phyloP scores from a whole-genome alignment of 176 grass and related monocot genomes.

The Urochloa ruziziensis region DNA sequence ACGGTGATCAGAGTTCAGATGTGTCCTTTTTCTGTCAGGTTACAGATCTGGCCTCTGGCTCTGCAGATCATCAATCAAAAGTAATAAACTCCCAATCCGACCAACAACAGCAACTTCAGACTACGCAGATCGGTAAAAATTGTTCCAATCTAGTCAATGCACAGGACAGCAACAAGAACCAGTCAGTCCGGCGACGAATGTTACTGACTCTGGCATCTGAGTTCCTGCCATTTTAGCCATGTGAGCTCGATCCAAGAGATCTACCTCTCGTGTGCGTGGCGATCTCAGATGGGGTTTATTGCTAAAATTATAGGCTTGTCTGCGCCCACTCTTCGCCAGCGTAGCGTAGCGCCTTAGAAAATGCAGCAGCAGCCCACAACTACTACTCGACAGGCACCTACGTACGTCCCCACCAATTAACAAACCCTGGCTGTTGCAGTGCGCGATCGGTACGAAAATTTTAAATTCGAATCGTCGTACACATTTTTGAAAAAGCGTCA shows the following conservation, averaged over 20 bases:
- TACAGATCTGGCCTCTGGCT: background rate
- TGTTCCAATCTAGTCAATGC: background rate
- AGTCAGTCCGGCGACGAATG: background rate
- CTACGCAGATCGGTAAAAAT: background rate
- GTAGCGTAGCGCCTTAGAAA: background rate
- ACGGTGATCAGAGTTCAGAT: background rate
- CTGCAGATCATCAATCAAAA: background rate
- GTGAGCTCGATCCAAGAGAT: background rate
- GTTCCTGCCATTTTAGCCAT: background rate
- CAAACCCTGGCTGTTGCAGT: background rate
- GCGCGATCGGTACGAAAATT: background rate
- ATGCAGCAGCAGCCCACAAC: background rate
- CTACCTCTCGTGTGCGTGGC: background rate
- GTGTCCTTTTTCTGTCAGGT: background rate
- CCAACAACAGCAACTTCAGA: no score
- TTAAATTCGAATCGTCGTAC: background rate
- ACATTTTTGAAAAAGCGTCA: background rate
- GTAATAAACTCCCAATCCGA: background rate
- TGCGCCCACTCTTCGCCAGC: slow-evolving; percentile 24
- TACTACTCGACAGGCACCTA: slow-evolving; percentile 23
- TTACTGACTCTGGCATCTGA: background rate
- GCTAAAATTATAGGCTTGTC: slow-evolving; percentile 38
- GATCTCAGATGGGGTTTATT: slow-evolving; percentile 30
- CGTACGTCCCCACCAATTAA: background rate
- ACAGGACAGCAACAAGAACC: background rate